phyloP scores from a whole-genome alignment of 768 basidiomycete genomes.

The Tubosaeta sp. region DNA sequence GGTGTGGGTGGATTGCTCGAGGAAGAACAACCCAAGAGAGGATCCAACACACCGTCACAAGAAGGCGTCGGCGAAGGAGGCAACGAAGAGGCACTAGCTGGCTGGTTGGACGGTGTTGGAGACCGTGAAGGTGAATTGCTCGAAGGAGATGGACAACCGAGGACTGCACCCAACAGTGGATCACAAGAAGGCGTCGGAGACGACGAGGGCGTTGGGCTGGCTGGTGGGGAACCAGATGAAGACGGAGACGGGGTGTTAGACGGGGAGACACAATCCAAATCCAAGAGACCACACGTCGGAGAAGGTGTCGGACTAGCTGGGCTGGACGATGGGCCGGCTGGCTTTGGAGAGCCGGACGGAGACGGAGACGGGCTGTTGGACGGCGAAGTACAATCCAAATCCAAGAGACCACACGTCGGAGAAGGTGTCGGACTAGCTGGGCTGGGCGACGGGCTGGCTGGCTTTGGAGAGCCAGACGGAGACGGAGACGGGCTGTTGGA shows the following conservation, averaged over 20 bases:
- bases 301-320: background rate
- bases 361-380: no score
- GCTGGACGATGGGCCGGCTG: background rate
- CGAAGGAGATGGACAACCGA: conserved; percentile 4
- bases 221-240: background rate
- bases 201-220: background rate
- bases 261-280: conserved; percentile 3
- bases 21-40: conserved; percentile 9
- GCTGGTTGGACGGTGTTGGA: no score
- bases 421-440: background rate
- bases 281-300: conserved; percentile 2
- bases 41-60: conserved; percentile 12
- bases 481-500: no score
- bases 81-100: background rate
- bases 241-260: no score
- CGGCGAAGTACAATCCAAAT: conserved; percentile 4
- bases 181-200: conserved; percentile 6
- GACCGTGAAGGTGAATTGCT: no score
- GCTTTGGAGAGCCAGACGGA: background rate
- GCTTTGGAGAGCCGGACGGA: background rate
- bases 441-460: background rate
- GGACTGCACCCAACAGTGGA: conserved; percentile 9
- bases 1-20: conserved; percentile 4
- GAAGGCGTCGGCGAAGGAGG: background rate
- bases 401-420: conserved; percentile 2